phyloP scores from a whole-genome alignment of 176 grass and related monocot species.

The Cocos nucifera region DNA sequence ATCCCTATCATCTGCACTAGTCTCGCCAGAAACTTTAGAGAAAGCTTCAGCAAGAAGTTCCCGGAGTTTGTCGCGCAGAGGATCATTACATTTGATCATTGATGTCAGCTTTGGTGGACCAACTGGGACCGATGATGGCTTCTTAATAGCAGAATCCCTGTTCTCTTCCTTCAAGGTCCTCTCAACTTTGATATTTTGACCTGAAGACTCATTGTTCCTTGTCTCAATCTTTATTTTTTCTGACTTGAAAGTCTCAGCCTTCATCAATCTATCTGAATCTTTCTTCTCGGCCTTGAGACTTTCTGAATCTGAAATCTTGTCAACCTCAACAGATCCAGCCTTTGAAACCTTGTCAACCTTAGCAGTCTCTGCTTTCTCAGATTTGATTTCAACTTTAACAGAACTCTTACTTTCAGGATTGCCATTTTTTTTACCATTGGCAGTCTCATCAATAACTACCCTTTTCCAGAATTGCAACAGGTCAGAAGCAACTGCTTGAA shows the following conservation, averaged over 20 bases:
- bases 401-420: neutral
- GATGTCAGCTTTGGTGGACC: neutral
- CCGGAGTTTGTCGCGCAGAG: no score
- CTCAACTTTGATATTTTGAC: neutral
- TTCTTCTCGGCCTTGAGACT: neutral
- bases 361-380: neutral
- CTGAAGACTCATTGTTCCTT: neutral
- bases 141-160: no score
- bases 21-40: no score
- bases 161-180: no score
- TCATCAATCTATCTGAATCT: neutral
- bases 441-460: neutral
- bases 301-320: neutral
- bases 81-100: constrained; percentile 15
- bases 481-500: neutral
- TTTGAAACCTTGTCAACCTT: neutral
- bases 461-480: constrained; percentile 3
- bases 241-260: neutral
- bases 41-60: no score
- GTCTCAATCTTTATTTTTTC: neutral
- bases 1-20: no score
- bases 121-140: no score
- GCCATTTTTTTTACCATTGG: neutral
- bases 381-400: neutral
- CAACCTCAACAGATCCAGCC: neutral